Evolutionary conservation across 225 moss, liverwort and hornwort genomes (phyloP).

Genomic region (Straminergon stramineum): DNA sequence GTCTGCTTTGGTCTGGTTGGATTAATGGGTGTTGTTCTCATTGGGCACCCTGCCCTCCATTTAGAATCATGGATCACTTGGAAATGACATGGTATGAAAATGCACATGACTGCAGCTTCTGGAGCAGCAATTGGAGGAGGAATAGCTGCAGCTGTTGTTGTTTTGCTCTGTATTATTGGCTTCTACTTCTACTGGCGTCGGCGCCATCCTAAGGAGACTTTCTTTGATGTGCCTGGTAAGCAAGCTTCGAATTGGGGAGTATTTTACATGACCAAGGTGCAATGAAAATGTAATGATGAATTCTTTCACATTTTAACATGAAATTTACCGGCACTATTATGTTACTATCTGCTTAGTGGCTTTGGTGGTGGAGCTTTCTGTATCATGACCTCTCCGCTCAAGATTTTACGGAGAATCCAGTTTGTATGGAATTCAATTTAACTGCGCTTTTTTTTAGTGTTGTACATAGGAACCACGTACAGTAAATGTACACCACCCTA

Average conservation of each 20-base stretch:
- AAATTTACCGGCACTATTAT: neutral
- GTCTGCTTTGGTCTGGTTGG: neutral
- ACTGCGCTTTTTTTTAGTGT: neutral
- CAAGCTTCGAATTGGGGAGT: neutral
- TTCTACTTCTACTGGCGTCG: constrained; percentile 47
- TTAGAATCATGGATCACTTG: neutral
- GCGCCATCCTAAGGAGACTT: constrained; percentile 51
- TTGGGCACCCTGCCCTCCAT: neutral
- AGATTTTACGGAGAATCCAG: neutral
- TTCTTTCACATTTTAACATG: neutral
- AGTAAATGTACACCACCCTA: neutral
- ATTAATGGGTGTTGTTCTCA: neutral
- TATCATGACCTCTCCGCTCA: neutral
- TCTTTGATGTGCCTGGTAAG: constrained; percentile 88
- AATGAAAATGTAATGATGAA: neutral
- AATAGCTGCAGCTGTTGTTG: constrained; percentile 39
- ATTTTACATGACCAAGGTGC: neutral
- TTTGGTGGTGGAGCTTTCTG: neutral
- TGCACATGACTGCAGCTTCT: constrained; percentile 21
- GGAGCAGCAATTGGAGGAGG: constrained; percentile 61
- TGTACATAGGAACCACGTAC: neutral
- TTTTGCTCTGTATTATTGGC: constrained; percentile 30
- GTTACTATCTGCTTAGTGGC: neutral
- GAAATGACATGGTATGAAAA: constrained; percentile 1
- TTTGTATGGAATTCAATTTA: neutral